These are phyloP conservation scores for Cytospora paraplurivora DNA, from an alignment of 2,329 filamentous ascomycete genomes.

Conservation along the genomic window DNA sequence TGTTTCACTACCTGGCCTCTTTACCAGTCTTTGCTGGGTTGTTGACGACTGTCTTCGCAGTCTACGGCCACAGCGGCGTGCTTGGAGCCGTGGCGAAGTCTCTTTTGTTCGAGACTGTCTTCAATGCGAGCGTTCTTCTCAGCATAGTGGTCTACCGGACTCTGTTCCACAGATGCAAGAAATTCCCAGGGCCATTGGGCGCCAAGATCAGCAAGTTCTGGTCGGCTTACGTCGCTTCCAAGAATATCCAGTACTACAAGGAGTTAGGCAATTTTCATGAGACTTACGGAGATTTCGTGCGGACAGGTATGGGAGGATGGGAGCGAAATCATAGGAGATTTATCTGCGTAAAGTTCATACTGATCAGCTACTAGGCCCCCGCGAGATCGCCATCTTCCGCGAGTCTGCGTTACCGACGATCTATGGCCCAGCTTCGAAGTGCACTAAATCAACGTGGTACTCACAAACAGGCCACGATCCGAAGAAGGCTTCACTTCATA, in stretches of 20 bases:
- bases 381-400: conserved; percentile 15
- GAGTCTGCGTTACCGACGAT: conserved; percentile 30
- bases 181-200: background rate
- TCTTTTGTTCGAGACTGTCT: background rate
- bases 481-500: conserved; percentile 6
- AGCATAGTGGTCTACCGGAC: conserved; percentile 8
- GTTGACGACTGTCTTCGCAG: background rate
- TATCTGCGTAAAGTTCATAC: background rate
- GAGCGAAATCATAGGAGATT: background rate
- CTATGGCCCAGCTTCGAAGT: conserved; percentile 31
- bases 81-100: background rate
- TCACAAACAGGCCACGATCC: conserved; percentile 8
- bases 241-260: conserved; percentile 11
- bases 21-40: background rate
- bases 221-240: background rate
- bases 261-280: conserved; percentile 11
- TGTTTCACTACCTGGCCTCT: conserved; percentile 10
- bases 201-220: conserved; percentile 12
- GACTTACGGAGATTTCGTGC: conserved; percentile 15
- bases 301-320: conserved; percentile 2
- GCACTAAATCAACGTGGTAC: conserved; percentile 32
- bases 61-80: background rate
- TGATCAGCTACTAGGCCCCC: conserved; percentile 2
- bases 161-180: conserved; percentile 11
- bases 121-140: background rate